Evolutionary conservation across 495 filamentous ascomycete species (phyloP).

Genomic region (Platismatia glauca): DNA sequence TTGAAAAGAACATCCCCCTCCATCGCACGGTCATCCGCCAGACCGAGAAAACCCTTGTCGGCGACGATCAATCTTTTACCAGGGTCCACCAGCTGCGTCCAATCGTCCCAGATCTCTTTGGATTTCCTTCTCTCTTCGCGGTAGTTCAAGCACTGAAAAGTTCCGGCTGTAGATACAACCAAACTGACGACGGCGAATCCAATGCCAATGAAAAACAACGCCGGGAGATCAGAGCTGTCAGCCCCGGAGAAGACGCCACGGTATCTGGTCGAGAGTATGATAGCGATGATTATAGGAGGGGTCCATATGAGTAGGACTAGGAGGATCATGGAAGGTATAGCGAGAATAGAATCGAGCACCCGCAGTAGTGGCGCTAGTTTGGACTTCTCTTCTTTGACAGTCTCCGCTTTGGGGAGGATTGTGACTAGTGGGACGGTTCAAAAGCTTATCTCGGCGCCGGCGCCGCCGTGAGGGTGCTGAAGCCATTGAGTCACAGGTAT

Average conservation of each 20-base stretch:
- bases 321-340: too few species aligned
- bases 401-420: neutral
- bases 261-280: too few species aligned
- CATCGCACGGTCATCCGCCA: constrained; percentile 6
- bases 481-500: constrained; percentile 1
- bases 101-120: neutral
- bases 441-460: neutral
- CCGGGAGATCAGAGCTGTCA: neutral
- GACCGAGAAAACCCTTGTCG: constrained; percentile 4
- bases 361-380: neutral
- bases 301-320: too few species aligned
- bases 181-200: neutral
- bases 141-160: neutral
- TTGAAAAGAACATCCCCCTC: constrained; percentile 2
- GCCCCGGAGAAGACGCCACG: too few species aligned
- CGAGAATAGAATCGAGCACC: neutral
- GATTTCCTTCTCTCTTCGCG: neutral
- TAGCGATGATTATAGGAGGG: too few species aligned
- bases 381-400: neutral
- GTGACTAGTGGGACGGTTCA: neutral
- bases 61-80: constrained; percentile 5
- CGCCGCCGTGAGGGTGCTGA: neutral
- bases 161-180: neutral
- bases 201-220: too few species aligned
- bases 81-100: neutral